Conservation (phyloP, 768 basidiomycete species). For the Omphalotus guepiniiformis region DNA sequence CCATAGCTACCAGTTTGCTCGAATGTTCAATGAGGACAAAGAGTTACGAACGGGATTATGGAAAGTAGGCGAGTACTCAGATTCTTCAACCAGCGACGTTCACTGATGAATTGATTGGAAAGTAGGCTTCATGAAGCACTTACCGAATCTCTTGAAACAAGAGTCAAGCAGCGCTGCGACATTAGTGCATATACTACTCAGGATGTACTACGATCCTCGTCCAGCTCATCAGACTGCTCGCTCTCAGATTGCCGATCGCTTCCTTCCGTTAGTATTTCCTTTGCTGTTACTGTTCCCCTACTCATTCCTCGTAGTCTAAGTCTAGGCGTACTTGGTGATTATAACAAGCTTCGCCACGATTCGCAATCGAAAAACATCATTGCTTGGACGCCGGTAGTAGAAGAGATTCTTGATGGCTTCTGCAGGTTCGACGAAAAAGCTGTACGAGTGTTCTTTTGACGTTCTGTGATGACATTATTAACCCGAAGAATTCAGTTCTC, state of each 20-base stretch:
- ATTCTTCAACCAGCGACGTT: neutral
- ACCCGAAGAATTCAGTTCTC: conserved; percentile 56
- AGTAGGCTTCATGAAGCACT: conserved; percentile 97
- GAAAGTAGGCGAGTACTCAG: conserved; percentile 95
- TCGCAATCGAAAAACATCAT: conserved; percentile 92
- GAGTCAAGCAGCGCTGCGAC: conserved; percentile 97
- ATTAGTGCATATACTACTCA: conserved; percentile 83
- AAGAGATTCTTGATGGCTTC: conserved; percentile 89
- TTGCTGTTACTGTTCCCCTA: conserved; percentile 10
- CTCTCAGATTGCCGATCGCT: conserved; percentile 70
- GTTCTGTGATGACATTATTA: conserved; percentile 2
- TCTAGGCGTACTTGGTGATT: conserved; percentile 85
- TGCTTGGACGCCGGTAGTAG: conserved; percentile 99
- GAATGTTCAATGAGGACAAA: conserved; percentile 97
- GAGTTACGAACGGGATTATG: conserved; percentile 94
- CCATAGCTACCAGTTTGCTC: conserved; percentile 96
- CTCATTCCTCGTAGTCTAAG: conserved; percentile 69
- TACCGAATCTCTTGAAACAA: conserved; percentile 96
- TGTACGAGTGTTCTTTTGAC: conserved; percentile 45
- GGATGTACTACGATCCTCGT: conserved; percentile 94
- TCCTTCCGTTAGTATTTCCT: conserved; percentile 56
- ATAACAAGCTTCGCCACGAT: conserved; percentile 82
- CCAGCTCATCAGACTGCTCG: conserved; percentile 81
- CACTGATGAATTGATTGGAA: neutral
- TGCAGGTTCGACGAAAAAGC: conserved; percentile 86